Percentiles rank a stretch among this genome's conserved stretches.
Evolutionary conservation across 805 yeast genomes (phyloP).

Genomic region (Schwanniomyces yamadae): DNA sequence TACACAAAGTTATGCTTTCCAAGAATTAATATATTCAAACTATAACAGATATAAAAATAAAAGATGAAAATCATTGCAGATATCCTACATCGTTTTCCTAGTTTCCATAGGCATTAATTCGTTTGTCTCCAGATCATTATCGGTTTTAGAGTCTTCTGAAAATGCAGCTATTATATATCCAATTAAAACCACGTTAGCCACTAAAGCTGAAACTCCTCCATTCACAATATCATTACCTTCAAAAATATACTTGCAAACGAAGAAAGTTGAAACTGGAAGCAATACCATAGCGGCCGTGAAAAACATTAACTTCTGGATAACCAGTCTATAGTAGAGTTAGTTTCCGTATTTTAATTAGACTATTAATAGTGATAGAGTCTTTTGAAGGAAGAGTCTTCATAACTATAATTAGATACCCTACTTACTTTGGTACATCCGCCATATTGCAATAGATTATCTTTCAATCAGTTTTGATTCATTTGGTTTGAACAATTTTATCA

Average conservation of each 20-base stretch:
- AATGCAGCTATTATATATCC: slow-evolving; percentile 76
- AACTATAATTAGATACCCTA: too few relatives aligned
- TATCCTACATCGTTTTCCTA: neutral
- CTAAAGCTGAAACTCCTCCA: slow-evolving; percentile 78
- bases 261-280: slow-evolving; percentile 65
- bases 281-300: slow-evolving; percentile 77
- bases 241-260: slow-evolving; percentile 47
- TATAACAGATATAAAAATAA: neutral
- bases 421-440: slow-evolving; percentile 2
- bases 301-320: slow-evolving; percentile 64
- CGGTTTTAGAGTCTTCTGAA: slow-evolving; percentile 53
- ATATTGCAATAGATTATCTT: too few relatives aligned
- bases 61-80: too few relatives aligned
- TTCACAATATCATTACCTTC: slow-evolving; percentile 59
- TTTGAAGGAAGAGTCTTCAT: too few relatives aligned
- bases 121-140: slow-evolving; percentile 35
- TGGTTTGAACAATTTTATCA: too few relatives aligned
- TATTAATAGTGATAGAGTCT: neutral
- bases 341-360: neutral
- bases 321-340: slow-evolving; percentile 42
- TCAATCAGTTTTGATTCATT: too few relatives aligned
- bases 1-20: slow-evolving; percentile 1
- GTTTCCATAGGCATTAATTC: too few relatives aligned
- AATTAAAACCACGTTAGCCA: slow-evolving; percentile 71
- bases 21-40: neutral